Evolutionary conservation across 306 rosid species (phyloP), one percentile per base, ranked within the genome.

Genomic region (Vigna unguiculata): DNA sequence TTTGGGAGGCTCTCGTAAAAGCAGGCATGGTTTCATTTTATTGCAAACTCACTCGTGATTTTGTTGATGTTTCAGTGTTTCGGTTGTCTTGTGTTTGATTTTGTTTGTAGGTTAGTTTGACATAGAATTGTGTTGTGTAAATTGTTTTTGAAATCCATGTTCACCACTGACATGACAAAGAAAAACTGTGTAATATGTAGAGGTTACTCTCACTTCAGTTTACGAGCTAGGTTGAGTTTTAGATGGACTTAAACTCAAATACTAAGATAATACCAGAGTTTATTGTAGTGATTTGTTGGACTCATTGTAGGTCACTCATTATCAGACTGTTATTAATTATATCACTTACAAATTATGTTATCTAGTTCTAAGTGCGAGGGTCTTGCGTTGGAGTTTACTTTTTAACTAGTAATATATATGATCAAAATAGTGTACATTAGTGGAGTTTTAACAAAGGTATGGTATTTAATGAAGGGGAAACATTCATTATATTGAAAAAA

Each of bases 1-100:
- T 94, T 0, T 94, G 90, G 93, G 98, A 94, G 77, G 98, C 98
- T 12, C 97, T 94, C 66, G 87, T 91, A 10, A 88, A 71, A 83
- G 94, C 97, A 82, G 98, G 98, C 78, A 70, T 21, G 85, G 34
- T 63, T 51, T 12, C 6, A 46, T 43, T 4, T 28, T 63, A 6
- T 51, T 58, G 1, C 40, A 24, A 45, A 46, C 66, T 47, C 19
- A 25, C 0, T 49, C 36, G 22, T 57, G 46, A 34, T 61, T 81
- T 62, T 54, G 6, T 72, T 16, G 53, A 13, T 80, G 36, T 69
- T 60, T 67, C 25, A 22, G 49, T 72, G 22, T 47, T 84, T 77
- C 20, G 3, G 30, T 68, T 73, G n/a, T 55, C 9, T 43, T 41
- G 45, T 46, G 32, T 60, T 72, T 46, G 34, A 30, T 84, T 63